phyloP scores from a whole-genome alignment of 1,139 yeast species.

The Spathaspora sp. region DNA sequence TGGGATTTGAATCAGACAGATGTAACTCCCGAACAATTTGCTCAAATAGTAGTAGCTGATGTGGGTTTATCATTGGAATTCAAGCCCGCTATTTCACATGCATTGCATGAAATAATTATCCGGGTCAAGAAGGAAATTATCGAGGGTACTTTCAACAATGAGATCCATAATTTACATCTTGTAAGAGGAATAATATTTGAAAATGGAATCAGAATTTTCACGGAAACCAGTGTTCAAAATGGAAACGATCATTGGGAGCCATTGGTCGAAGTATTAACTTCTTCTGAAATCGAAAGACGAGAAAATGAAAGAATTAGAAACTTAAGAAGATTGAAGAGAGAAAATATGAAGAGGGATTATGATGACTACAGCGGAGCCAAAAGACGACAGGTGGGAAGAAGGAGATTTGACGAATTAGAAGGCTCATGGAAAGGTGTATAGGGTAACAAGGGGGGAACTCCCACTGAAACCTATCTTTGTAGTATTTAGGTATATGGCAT shows the following conservation, averaged over 20 bases:
- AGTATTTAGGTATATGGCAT: neutral
- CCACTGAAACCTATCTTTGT: no score
- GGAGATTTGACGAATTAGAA: conserved; percentile 58
- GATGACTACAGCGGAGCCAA: conserved; percentile 37
- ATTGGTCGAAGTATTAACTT: conserved; percentile 76
- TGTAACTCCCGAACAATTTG: conserved; percentile 81
- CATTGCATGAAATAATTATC: conserved; percentile 77
- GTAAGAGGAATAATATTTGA: conserved; percentile 45
- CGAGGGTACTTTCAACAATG: conserved; percentile 67
- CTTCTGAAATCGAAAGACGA: conserved; percentile 91
- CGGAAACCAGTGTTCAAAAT: conserved; percentile 45
- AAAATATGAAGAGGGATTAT: conserved; percentile 65
- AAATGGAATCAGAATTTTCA: conserved; percentile 44
- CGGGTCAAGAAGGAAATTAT: conserved; percentile 78
- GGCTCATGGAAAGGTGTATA: conserved; percentile 25
- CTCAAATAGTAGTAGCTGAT: conserved; percentile 78
- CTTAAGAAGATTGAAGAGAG: conserved; percentile 88
- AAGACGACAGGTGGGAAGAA: conserved; percentile 48
- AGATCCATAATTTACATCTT: conserved; percentile 46
- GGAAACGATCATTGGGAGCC: conserved; percentile 85
- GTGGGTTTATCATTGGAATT: conserved; percentile 85
- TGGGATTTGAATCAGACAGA: conserved; percentile 79
- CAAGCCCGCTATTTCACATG: conserved; percentile 84
- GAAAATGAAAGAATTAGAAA: conserved; percentile 95
- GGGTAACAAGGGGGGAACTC: no score